Percentiles rank a stretch among this genome's conserved stretches.
Evolutionary conservation across 169 alveolate genomes (phyloP).

Genomic region (Theileria annulata): DNA sequence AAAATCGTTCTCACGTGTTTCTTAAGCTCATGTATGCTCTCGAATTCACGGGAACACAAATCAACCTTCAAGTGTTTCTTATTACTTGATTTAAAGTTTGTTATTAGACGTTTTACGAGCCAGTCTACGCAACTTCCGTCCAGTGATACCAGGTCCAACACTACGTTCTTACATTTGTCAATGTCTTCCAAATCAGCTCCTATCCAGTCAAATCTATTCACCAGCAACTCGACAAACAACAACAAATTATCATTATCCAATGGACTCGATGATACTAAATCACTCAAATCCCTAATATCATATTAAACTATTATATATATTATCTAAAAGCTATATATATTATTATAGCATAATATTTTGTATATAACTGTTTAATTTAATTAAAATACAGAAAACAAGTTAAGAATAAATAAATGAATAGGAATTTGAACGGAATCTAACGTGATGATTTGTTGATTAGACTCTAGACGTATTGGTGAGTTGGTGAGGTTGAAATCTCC

Average conservation of each 20-base stretch:
- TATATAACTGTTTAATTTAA: no score
- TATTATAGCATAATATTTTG: no score
- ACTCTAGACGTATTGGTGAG: not conserved
- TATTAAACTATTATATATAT: no score
- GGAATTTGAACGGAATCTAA: not conserved
- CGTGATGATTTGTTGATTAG: not conserved
- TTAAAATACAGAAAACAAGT: no score
- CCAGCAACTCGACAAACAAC: slow-evolving; percentile 20
- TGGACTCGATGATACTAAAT: not conserved
- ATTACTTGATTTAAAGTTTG: slow-evolving; percentile 22
- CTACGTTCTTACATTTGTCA: slow-evolving; percentile 21
- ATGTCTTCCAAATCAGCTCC: slow-evolving; percentile 27
- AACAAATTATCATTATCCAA: slow-evolving; percentile 18
- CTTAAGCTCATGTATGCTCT: slow-evolving; percentile 30
- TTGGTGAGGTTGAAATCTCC: not conserved
- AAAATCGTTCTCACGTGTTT: slow-evolving; percentile 46
- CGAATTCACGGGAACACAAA: slow-evolving; percentile 26
- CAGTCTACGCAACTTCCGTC: slow-evolving; percentile 19
- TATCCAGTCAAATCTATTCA: slow-evolving; percentile 43
- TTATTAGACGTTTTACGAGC: slow-evolving; percentile 20
- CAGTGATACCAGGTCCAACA: slow-evolving; percentile 41
- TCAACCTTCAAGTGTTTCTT: slow-evolving; percentile 40
- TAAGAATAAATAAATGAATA: no score
- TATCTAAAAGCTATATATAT: no score
- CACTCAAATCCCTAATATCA: slow-evolving; percentile 25